phyloP scores from a whole-genome alignment of 2,329 filamentous ascomycete species.

The Paecilomyces formosus region DNA sequence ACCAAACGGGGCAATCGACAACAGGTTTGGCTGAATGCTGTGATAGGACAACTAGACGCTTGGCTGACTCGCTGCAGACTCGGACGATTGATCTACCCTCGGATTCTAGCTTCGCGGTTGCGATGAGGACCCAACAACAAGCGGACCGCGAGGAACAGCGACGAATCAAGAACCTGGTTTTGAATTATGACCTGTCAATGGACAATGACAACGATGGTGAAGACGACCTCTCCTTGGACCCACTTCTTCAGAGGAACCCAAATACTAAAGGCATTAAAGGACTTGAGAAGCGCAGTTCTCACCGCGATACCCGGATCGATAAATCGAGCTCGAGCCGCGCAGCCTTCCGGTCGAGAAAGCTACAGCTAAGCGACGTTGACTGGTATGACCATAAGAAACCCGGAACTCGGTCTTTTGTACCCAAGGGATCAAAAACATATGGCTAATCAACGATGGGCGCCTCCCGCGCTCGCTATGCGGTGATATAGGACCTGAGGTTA shows the following conservation, averaged over 20 bases:
- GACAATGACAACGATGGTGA: slow-evolving; percentile 71
- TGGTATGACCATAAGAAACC: slow-evolving; percentile 58
- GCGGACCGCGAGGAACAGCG: slow-evolving; percentile 95
- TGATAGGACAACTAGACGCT: not conserved
- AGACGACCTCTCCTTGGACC: slow-evolving; percentile 18
- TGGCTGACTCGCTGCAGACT: slow-evolving; percentile 50
- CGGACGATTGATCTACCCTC: slow-evolving; percentile 78
- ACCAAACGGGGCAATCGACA: slow-evolving; percentile 95
- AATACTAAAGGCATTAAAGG: slow-evolving; percentile 28
- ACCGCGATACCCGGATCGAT: slow-evolving; percentile 39
- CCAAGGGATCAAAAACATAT: slow-evolving; percentile 1
- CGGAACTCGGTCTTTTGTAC: slow-evolving; percentile 1
- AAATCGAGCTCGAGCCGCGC: slow-evolving; percentile 58
- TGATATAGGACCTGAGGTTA: slow-evolving; percentile 1
- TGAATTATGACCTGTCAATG: slow-evolving; percentile 91
- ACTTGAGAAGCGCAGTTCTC: slow-evolving; percentile 35
- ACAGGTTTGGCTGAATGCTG: slow-evolving; percentile 53
- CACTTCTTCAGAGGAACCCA: slow-evolving; percentile 17
- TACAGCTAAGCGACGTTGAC: slow-evolving; percentile 94
- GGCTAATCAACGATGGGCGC: slow-evolving; percentile 1
- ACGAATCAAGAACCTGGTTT: slow-evolving; percentile 92
- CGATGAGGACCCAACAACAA: slow-evolving; percentile 92
- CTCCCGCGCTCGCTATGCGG: not conserved
- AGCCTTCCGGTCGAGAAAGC: slow-evolving; percentile 76
- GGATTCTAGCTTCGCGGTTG: slow-evolving; percentile 89